Conservation (phyloP, 306 rosid genomes). For the Cicer arietinum region DNA sequence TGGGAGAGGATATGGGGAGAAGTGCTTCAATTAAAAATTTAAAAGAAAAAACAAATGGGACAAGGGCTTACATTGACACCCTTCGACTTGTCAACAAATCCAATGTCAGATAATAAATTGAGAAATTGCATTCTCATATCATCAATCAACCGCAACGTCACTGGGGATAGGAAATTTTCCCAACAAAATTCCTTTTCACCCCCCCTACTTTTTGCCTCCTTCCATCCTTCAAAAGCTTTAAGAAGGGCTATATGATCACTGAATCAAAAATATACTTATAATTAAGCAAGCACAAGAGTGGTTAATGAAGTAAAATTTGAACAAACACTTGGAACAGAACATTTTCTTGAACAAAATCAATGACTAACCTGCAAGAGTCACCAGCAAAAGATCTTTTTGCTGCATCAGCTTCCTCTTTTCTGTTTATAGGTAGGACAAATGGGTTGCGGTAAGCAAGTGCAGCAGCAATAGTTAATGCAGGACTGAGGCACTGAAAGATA, state of each 20-base stretch:
- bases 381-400: slow-evolving; percentile 85
- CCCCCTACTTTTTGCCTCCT: slow-evolving; percentile 77
- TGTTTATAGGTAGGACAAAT: slow-evolving; percentile 80
- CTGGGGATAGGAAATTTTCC: slow-evolving; percentile 86
- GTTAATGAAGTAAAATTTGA: slow-evolving; percentile 20
- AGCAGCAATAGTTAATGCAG: slow-evolving; percentile 94
- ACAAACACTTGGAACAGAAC: slow-evolving; percentile 18
- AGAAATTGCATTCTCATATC: slow-evolving; percentile 96
- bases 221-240: slow-evolving; percentile 96
- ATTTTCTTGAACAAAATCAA: slow-evolving; percentile 29
- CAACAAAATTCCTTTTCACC: slow-evolving; percentile 75
- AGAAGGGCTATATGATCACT: slow-evolving; percentile 97
- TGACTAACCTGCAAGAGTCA: slow-evolving; percentile 85
- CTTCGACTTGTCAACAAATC: slow-evolving; percentile 90
- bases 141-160: slow-evolving; percentile 92
- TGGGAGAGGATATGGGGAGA: slow-evolving; percentile 1
- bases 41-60: slow-evolving; percentile 20
- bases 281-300: slow-evolving; percentile 35
- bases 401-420: slow-evolving; percentile 94
- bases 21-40: slow-evolving; percentile 23
- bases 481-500: slow-evolving; percentile 94
- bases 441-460: slow-evolving; percentile 96
- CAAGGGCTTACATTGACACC: slow-evolving; percentile 68
- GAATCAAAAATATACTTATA: slow-evolving; percentile 41
- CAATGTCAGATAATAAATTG: slow-evolving; percentile 81